A percentile compares a stretch with the other conserved stretches of the same genome.
These are phyloP conservation scores for Corymbia citriodora DNA, from an alignment of 441 rosid species.

Conservation along the genomic window DNA sequence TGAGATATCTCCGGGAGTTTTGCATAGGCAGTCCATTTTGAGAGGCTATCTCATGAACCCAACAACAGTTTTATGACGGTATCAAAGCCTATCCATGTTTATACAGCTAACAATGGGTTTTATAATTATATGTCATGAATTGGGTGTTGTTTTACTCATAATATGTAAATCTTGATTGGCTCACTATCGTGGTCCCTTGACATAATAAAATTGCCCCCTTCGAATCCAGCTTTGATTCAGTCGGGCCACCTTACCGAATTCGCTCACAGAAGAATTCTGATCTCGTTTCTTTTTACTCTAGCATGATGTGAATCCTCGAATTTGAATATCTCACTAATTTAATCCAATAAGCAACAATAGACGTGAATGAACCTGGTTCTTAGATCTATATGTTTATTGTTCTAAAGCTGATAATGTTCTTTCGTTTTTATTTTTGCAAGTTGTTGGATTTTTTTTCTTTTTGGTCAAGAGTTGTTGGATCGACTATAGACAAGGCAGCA, in stretches of 20 bases:
- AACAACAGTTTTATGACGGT: neutral
- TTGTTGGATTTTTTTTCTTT: constrained; percentile 11
- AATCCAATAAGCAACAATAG: neutral
- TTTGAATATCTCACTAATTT: neutral
- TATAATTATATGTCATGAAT: neutral
- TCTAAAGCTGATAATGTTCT: neutral
- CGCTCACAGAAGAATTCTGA: neutral
- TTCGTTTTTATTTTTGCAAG: neutral
- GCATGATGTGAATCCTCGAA: neutral
- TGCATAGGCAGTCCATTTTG: neutral
- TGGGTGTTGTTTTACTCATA: neutral
- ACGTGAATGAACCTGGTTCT: neutral
- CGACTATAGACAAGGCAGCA: constrained; percentile 32
- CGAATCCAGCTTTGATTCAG: neutral
- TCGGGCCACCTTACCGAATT: neutral
- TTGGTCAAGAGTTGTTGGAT: constrained; percentile 15
- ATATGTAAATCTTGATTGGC: neutral
- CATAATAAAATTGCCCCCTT: neutral
- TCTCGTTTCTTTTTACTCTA: neutral
- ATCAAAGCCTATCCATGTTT: neutral
- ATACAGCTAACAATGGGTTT: neutral
- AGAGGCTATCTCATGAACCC: neutral
- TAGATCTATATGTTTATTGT: neutral
- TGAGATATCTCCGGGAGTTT: neutral
- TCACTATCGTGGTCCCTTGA: neutral